A percentile compares a stretch with the other conserved stretches of the same genome.
These are phyloP conservation scores for Fusarium aywerte DNA, from an alignment of 2,329 filamentous ascomycete species.

Conservation along the genomic window DNA sequence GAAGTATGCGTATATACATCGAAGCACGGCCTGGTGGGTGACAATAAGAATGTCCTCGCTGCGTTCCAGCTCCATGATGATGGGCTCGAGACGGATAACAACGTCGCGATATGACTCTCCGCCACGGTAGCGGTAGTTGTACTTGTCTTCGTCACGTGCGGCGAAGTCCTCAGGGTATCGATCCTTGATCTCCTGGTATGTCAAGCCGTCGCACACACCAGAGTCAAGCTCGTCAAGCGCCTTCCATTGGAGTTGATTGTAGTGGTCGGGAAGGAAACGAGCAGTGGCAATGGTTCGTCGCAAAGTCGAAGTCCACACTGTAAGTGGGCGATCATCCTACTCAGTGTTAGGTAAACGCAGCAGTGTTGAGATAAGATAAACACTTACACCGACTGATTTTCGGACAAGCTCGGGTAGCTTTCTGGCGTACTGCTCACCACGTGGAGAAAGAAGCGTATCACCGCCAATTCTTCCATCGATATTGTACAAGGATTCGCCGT, in stretches of 20 bases:
- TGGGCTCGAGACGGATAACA: conserved; percentile 95
- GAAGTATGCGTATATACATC: conserved; percentile 99
- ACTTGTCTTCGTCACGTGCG: conserved; percentile 97
- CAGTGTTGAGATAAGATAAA: not conserved
- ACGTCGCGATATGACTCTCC: conserved; percentile 97
- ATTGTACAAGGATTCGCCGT: conserved; percentile 95
- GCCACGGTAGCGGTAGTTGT: conserved; percentile 98
- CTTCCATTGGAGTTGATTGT: conserved; percentile 98
- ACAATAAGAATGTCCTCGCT: conserved; percentile 98
- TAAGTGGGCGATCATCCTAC: conserved; percentile 69
- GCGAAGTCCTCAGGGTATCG: conserved; percentile 93
- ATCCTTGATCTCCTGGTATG: conserved; percentile 93
- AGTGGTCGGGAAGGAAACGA: conserved; percentile 80
- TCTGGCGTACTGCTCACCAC: conserved; percentile 87
- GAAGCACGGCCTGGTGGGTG: conserved; percentile 94
- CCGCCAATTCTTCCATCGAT: conserved; percentile 91
- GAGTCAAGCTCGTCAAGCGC: conserved; percentile 97
- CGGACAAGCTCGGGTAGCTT: conserved; percentile 86
- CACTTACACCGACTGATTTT: conserved; percentile 83
- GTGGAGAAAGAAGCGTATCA: conserved; percentile 85
- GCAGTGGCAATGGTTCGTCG: conserved; percentile 92
- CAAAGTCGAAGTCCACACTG: conserved; percentile 71
- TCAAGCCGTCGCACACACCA: conserved; percentile 95
- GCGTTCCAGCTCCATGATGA: conserved; percentile 98
- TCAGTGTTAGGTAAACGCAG: conserved; percentile 22